These are phyloP conservation scores for Mucor sp. DNA, from an alignment of 371 early-diverging fungal genomes.

Conservation along the genomic window DNA sequence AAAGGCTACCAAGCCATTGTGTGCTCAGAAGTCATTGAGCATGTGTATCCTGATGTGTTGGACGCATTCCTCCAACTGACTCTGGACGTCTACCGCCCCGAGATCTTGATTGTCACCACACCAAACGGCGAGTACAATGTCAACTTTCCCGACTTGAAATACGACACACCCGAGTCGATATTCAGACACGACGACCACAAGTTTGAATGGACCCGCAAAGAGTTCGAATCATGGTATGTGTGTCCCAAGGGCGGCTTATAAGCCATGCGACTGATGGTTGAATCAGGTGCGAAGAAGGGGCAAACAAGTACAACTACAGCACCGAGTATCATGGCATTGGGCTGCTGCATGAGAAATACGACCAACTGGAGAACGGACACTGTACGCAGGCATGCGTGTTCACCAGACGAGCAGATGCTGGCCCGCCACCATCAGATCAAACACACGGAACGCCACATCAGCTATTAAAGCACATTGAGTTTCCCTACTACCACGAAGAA, in stretches of 20 bases:
- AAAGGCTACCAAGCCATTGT: conserved; percentile 60
- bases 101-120: conserved; percentile 68
- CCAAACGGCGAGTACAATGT: conserved; percentile 92
- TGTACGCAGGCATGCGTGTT: conserved; percentile 87
- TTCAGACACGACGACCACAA: conserved; percentile 88
- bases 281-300: conserved; percentile 52
- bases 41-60: conserved; percentile 62
- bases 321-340: conserved; percentile 77
- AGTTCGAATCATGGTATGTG: conserved; percentile 79
- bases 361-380: conserved; percentile 55
- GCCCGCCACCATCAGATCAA: not conserved
- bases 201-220: conserved; percentile 90
- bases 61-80: conserved; percentile 57
- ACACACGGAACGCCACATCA: conserved; percentile 20
- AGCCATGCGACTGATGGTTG: not conserved
- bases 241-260: not conserved
- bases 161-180: conserved; percentile 65
- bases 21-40: conserved; percentile 81
- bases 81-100: conserved; percentile 70
- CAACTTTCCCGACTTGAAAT: conserved; percentile 73
- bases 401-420: not conserved
- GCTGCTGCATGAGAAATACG: conserved; percentile 33
- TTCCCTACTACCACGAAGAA: conserved; percentile 36
- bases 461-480: conserved; percentile 34
- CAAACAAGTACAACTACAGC: conserved; percentile 63